These are phyloP conservation scores for Irpex sp. DNA, from an alignment of 1,284 basidiomycete species.

Conservation along the genomic window DNA sequence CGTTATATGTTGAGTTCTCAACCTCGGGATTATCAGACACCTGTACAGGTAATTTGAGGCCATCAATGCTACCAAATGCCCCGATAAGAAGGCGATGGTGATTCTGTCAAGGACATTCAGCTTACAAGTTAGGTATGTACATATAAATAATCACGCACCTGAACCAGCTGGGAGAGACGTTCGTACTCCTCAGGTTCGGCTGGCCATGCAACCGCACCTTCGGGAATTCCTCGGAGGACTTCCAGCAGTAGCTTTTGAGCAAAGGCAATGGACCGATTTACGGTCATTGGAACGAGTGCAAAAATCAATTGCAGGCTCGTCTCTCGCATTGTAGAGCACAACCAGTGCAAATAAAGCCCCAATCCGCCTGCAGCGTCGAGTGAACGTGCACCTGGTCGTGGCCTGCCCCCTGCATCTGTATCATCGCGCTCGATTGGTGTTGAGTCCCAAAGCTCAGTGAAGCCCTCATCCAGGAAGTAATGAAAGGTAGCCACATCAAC, in stretches of 20 bases:
- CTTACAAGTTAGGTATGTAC: too few relatives aligned
- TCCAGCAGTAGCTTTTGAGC: slow-evolving; percentile 28
- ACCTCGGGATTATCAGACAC: slow-evolving; percentile 32
- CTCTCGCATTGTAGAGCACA: slow-evolving; percentile 38
- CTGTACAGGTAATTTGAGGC: slow-evolving; percentile 23
- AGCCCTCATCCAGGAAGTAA: slow-evolving; percentile 33
- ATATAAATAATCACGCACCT: neutral
- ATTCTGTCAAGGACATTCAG: neutral
- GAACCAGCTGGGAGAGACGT: neutral
- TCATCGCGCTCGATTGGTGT: slow-evolving; percentile 31
- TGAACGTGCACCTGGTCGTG: slow-evolving; percentile 31
- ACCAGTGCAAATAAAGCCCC: slow-evolving; percentile 41
- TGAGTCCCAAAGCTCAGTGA: slow-evolving; percentile 29
- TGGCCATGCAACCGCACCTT: slow-evolving; percentile 35
- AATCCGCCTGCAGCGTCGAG: slow-evolving; percentile 45
- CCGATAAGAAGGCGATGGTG: slow-evolving; percentile 36
- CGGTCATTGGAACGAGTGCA: slow-evolving; percentile 26
- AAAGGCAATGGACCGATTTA: slow-evolving; percentile 34
- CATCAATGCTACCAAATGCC: slow-evolving; percentile 35
- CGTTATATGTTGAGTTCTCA: slow-evolving; percentile 48
- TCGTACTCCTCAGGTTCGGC: slow-evolving; percentile 19
- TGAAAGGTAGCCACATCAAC: slow-evolving; percentile 37
- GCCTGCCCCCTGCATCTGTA: slow-evolving; percentile 19
- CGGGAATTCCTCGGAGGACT: slow-evolving; percentile 29
- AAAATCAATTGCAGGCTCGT: slow-evolving; percentile 36